Conservation (phyloP, 768 basidiomycete species). For the Hypsizygus marmoreus region DNA sequence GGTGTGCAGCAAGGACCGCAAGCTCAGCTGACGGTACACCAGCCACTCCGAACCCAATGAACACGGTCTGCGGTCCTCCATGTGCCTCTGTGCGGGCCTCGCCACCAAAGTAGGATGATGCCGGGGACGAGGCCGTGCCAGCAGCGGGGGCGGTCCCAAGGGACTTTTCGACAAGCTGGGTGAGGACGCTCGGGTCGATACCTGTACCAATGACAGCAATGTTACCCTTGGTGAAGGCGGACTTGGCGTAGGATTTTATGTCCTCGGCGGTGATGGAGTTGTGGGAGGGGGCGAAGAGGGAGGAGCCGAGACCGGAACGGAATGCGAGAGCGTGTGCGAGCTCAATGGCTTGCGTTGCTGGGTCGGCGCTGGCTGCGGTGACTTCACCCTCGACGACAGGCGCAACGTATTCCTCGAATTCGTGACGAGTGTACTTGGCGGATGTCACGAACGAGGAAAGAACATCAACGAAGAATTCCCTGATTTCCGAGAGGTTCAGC, state of each 20-base stretch:
- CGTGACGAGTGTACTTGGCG: slow-evolving; percentile 78
- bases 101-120: slow-evolving; percentile 73
- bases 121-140: slow-evolving; percentile 32
- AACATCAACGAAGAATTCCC: slow-evolving; percentile 87
- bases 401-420: slow-evolving; percentile 73
- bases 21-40: slow-evolving; percentile 67
- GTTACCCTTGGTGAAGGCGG: slow-evolving; percentile 77
- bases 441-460: slow-evolving; percentile 84
- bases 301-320: slow-evolving; percentile 90
- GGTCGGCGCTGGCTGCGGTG: slow-evolving; percentile 56
- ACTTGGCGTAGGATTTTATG: slow-evolving; percentile 71
- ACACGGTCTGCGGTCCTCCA: slow-evolving; percentile 70
- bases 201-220: slow-evolving; percentile 88
- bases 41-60: slow-evolving; percentile 86
- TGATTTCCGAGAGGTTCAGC: slow-evolving; percentile 31
- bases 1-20: slow-evolving; percentile 75
- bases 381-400: slow-evolving; percentile 75
- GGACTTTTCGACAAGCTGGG: slow-evolving; percentile 70
- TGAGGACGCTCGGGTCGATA: slow-evolving; percentile 70
- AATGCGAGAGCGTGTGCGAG: slow-evolving; percentile 89
- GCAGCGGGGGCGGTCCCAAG: slow-evolving; percentile 50
- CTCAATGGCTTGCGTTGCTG: slow-evolving; percentile 77
- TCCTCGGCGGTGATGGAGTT: slow-evolving; percentile 63
- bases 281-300: slow-evolving; percentile 82
- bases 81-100: slow-evolving; percentile 74